Conservation (phyloP, 768 basidiomycete genomes). For the Plicaturopsis crispa region DNA sequence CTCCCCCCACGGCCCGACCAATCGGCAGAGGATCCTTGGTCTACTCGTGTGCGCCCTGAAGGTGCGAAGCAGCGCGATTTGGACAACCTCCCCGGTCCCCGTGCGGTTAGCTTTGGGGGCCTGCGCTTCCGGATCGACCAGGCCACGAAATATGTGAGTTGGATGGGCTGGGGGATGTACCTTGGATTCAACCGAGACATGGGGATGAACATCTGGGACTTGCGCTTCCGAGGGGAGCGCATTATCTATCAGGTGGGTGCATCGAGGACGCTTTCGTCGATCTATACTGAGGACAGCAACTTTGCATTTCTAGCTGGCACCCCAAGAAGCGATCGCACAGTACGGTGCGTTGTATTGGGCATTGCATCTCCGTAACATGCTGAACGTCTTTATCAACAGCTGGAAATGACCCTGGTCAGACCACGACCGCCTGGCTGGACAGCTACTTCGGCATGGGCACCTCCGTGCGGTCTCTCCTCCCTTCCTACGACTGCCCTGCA, state of each 20-base stretch:
- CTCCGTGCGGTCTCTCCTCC: slow-evolving; percentile 51
- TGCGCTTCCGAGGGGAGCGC: slow-evolving; percentile 47
- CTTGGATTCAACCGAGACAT: slow-evolving; percentile 61
- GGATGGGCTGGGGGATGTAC: slow-evolving; percentile 63
- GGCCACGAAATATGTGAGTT: slow-evolving; percentile 46
- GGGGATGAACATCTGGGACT: slow-evolving; percentile 56
- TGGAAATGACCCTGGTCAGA: slow-evolving; percentile 55
- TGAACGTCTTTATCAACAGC: slow-evolving; percentile 21
- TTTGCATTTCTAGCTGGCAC: slow-evolving; percentile 31
- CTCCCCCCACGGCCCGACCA: slow-evolving; percentile 23
- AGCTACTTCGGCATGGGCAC: slow-evolving; percentile 58
- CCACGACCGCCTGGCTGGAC: slow-evolving; percentile 56
- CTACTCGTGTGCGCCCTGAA: slow-evolving; percentile 33
- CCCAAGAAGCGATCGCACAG: slow-evolving; percentile 58
- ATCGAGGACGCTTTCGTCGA: neutral
- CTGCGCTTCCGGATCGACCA: slow-evolving; percentile 49
- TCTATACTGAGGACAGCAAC: neutral
- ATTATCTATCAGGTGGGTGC: slow-evolving; percentile 49
- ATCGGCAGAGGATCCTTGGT: slow-evolving; percentile 32
- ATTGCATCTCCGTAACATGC: neutral
- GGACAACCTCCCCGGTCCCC: slow-evolving; percentile 59
- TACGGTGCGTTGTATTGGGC: slow-evolving; percentile 29
- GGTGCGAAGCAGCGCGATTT: slow-evolving; percentile 36
- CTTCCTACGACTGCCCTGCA: slow-evolving; percentile 59
- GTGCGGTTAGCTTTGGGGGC: slow-evolving; percentile 54